Evolutionary conservation across 345 rosid species (phyloP).

Genomic region (Salix viminalis): DNA sequence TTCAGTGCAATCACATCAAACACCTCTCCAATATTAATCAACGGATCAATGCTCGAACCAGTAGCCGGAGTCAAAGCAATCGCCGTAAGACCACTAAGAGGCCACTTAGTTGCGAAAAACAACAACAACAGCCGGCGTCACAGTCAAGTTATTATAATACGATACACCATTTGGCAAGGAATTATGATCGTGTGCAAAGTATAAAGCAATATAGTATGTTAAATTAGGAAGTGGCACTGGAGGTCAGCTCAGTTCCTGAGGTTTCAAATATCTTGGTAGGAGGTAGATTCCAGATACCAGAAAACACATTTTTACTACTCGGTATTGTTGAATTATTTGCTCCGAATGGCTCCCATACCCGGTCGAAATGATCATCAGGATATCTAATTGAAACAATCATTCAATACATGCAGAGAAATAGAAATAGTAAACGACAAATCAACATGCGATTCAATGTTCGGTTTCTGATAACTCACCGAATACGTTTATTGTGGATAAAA

Average conservation of each 20-base stretch:
- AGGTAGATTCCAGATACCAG: constrained; percentile 92
- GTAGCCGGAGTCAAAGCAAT: constrained; percentile 49
- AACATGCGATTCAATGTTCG: neutral
- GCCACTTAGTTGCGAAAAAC: constrained; percentile 68
- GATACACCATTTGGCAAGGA: constrained; percentile 41
- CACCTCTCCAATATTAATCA: constrained; percentile 78
- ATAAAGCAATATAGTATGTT: constrained; percentile 64
- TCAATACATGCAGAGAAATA: neutral
- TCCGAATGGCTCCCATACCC: constrained; percentile 71
- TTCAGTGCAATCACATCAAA: constrained; percentile 49
- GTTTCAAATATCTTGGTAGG: constrained; percentile 67
- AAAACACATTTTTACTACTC: constrained; percentile 45
- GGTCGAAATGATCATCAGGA: constrained; percentile 76
- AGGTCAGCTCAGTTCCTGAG: constrained; percentile 72
- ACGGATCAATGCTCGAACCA: constrained; percentile 52
- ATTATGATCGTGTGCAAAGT: constrained; percentile 61
- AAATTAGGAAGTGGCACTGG: constrained; percentile 37
- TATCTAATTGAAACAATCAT: constrained; percentile 37
- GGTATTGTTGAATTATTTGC: constrained; percentile 24
- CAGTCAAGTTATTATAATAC: constrained; percentile 55
- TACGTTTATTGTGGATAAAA: constrained; percentile 57
- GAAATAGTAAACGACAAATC: neutral
- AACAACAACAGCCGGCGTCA: constrained; percentile 51
- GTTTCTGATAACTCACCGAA: constrained; percentile 36
- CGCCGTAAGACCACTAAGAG: constrained; percentile 57